Evolutionary conservation across 768 basidiomycete species (phyloP), one percentile per base, ranked within the genome.

Genomic region (Psilocybe azurescens): DNA sequence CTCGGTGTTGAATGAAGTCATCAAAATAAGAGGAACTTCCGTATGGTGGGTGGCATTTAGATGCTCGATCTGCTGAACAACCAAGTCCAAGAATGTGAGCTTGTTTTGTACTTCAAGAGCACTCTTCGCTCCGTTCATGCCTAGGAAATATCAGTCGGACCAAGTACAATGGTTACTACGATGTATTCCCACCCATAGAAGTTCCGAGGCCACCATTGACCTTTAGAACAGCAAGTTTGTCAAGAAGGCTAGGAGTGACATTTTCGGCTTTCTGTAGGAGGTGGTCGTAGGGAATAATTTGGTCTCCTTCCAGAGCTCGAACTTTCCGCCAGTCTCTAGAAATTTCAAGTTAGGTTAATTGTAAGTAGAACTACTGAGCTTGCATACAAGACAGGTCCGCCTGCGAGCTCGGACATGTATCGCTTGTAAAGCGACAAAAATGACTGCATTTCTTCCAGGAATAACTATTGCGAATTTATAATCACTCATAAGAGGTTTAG

Each of bases 1-100:
- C 72, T 93, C 89, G 28, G 93, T 95, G 81, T 93, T 94, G 83
- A 95, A 95, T 36, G 92, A 94, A 69, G 93, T 95, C 94, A 95
- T 94, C 70, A 95, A 85, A 75, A 95, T 86, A 70, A 95, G 88
- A 13, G 92, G 93, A 41, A 95, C 89, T 76, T 95, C 87, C 75
- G 89, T 85, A 68, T 83, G 82, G 70, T 86, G 77, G 28, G 81
- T 81, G 51, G 84, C 84, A 80, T 94, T 94, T 71, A 95, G 83
- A 76, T 92, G 87, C 80, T 95, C 91, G 68, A 95, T 90, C 77
- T 95, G 94, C 66, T 90, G 84, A 57, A 95, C 89, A 53, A 84
- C 86, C 51, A 96, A 81, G 73, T 95, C 94, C 63, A 95, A 82
- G 82, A 95, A 95, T 28, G 89, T 93, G 87, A 93, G 89, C 68